Percentiles rank a stretch among this genome's conserved stretches.
These are phyloP conservation scores for Nigrograna mackinnonii DNA, from an alignment of 2,329 filamentous ascomycete species.

Conservation along the genomic window DNA sequence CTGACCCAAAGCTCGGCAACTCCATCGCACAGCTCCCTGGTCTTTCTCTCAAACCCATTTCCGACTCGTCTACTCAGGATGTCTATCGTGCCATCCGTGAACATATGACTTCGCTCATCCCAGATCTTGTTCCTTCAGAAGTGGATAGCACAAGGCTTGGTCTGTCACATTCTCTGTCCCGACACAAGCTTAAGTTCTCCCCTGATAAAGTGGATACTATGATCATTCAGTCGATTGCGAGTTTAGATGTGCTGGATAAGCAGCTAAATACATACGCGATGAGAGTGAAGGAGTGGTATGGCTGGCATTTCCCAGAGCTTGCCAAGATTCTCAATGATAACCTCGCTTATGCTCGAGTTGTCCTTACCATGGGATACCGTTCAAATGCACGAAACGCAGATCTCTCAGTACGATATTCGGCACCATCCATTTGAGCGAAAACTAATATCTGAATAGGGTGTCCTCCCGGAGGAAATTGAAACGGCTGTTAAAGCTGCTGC, in stretches of 20 bases:
- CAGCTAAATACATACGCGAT: conserved; percentile 98
- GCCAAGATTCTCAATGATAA: conserved; percentile 93
- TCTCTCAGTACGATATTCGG: conserved; percentile 60
- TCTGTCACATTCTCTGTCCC: conserved; percentile 91
- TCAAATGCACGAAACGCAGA: conserved; percentile 75
- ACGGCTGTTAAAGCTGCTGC: conserved; percentile 88
- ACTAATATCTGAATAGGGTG: conserved; percentile 46
- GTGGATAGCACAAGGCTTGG: conserved; percentile 94
- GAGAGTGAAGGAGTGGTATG: conserved; percentile 99
- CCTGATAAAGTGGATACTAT: conserved; percentile 99
- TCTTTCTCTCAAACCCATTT: conserved; percentile 81
- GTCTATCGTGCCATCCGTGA: conserved; percentile 94
- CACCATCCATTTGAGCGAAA: conserved; percentile 1
- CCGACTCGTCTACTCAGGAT: conserved; percentile 81
- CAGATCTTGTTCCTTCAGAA: conserved; percentile 81
- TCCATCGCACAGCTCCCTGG: conserved; percentile 91
- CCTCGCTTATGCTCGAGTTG: conserved; percentile 85
- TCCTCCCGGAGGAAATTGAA: conserved; percentile 95
- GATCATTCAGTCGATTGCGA: conserved; percentile 91
- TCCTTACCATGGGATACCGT: conserved; percentile 87
- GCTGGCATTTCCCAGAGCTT: conserved; percentile 97
- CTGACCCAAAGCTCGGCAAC: conserved; percentile 87
- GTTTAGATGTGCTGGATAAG: conserved; percentile 60
- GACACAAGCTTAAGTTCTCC: conserved; percentile 96
- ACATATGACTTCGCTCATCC: conserved; percentile 86